These are phyloP conservation scores for Pugionium cornutum DNA, from an alignment of 345 rosid genomes.

Conservation along the genomic window DNA sequence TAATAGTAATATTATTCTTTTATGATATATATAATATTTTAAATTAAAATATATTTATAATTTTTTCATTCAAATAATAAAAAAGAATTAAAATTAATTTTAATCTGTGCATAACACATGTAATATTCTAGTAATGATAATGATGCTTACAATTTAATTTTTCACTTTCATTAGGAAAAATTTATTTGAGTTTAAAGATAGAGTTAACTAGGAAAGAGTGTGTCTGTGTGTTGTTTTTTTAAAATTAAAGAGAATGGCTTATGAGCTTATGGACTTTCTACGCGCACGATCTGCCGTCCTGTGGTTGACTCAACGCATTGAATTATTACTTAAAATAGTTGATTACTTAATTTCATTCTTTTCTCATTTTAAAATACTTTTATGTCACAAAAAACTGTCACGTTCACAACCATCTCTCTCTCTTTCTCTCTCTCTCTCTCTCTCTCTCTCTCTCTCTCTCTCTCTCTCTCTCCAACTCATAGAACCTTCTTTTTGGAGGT, in stretches of 20 bases:
- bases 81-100: no score
- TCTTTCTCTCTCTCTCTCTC: constrained; percentile 33
- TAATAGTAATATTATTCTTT: no score
- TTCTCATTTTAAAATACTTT: background rate
- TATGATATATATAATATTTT: no score
- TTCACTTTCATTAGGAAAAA: no score
- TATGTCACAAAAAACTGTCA: constrained; percentile 36
- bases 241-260: background rate
- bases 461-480: constrained; percentile 13
- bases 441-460: constrained; percentile 24
- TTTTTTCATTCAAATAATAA: no score
- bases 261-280: constrained; percentile 23
- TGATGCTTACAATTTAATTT: no score
- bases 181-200: no score
- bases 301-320: constrained; percentile 35
- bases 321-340: constrained; percentile 27
- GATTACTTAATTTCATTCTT: constrained; percentile 17
- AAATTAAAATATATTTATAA: no score
- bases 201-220: no score
- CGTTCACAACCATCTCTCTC: constrained; percentile 43
- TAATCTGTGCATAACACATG: no score
- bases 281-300: constrained; percentile 42
- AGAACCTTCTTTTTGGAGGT: background rate
- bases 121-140: no score
- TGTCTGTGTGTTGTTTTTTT: no score